Base-by-base conservation (phyloP, 352 stramenopile genomes). In the Pythium guiyangense region DNA sequence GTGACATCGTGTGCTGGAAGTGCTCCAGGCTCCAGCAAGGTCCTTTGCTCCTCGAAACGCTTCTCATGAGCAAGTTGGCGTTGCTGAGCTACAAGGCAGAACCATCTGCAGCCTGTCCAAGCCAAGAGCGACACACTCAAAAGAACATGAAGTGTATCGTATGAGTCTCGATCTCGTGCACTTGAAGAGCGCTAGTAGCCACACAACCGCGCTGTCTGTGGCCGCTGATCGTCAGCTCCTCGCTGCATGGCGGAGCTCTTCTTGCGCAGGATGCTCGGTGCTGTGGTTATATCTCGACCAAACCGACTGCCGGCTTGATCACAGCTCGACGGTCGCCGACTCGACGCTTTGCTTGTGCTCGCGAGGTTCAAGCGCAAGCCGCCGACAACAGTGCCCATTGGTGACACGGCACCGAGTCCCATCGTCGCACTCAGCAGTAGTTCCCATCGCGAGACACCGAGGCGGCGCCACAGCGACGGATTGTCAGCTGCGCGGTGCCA, bases 401-500 rank as follows among this genome's bases (percentile, higher is more conserved):
- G 66, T 27, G 71, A 40, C 2, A 84, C 64, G 0, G 52, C 49
- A 1, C 78, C 77, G 17, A 87, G 69, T 6, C 82, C 79, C 63
- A 92, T 77, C 5, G 66, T 76, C 2, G 77, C 70, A 51, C 75
- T 74, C 12, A 92, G 64, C 22, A 74, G 64, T 34, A 90, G 61
- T 29, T 82, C 75, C 82, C 82, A 92, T 0, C 76, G 75, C 3
- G 82, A 92, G 0, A 92, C 77, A 0, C 79, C 79, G 11, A 92
- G 68, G 12, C 65, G 69, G 43, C 67, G 70, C 82, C 82, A 92
- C 20, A 92, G 54, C 14, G 74, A 70, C 5, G 79, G 65, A 27
- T 57, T 85, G 45, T 90, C 83, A 5, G 78, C 67, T 35, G 83
- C 79, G 52, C 79, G 79, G 62, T 90, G 72, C 83, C 83, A 92